A percentile compares a stretch with the other conserved stretches of the same genome.
These are phyloP conservation scores for Pyricularia grisea DNA, from an alignment of 2,329 filamentous ascomycete species.

Conservation along the genomic window DNA sequence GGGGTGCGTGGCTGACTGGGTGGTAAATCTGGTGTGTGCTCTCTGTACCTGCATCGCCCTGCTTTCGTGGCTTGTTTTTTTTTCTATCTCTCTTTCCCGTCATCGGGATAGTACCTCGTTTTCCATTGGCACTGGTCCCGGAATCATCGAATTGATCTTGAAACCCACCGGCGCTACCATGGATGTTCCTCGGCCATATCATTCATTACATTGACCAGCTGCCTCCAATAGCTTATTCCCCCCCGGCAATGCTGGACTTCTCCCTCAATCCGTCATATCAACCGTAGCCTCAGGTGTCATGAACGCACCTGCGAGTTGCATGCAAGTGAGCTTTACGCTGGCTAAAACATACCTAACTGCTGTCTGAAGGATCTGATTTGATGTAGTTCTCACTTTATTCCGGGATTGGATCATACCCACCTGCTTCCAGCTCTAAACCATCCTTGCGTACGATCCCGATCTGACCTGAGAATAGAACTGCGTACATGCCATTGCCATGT, in stretches of 20 bases:
- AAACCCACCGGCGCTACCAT: not conserved
- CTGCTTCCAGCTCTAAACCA: not conserved
- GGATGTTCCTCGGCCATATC: not conserved
- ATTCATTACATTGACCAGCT: not conserved
- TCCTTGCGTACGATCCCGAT: not conserved
- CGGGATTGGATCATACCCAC: not conserved
- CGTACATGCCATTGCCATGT: not conserved
- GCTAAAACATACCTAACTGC: not conserved
- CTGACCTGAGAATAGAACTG: not conserved
- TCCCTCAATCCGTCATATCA: not conserved
- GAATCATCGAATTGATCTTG: not conserved
- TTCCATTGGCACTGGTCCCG: no score
- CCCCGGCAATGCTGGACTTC: not conserved
- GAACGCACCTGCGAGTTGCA: not conserved
- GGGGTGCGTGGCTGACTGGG: not conserved
- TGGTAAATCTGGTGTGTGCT: not conserved
- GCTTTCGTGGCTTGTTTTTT: not conserved
- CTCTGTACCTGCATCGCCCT: not conserved
- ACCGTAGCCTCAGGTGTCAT: not conserved
- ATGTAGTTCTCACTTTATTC: not conserved
- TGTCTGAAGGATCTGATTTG: not conserved
- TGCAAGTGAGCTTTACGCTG: not conserved
- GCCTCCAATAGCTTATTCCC: not conserved
- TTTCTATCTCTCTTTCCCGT: not conserved
- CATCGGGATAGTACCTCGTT: no score